Base-by-base conservation (phyloP, 495 filamentous ascomycete species). In the Pseudevernia furfuracea region DNA sequence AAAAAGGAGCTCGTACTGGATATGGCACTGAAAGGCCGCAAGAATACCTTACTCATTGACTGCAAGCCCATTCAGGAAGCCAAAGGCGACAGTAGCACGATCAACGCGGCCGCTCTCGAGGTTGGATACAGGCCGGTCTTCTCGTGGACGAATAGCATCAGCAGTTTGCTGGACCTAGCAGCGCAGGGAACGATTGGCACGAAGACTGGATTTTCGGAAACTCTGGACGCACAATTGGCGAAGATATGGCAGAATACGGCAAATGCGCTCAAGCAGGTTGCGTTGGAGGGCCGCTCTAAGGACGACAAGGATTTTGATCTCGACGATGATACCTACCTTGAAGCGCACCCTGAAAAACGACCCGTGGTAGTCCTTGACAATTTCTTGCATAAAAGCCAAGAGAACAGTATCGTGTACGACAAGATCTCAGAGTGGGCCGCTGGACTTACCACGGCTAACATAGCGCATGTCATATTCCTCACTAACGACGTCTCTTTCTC, bases 401-500 rank as follows among this genome's bases (percentile, higher is more conserved):
- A 90, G 30, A 81, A 82, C 65, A 80, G 80, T 52, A 76, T 96
- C 28, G 84, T 97, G 12, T 92, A 96, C 69, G 91, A 96, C 69
- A 95, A 91, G 73, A 82, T 97, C 48, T 84, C 91, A 10, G 90
- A 96, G 70, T 97, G 92, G 90, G 91, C 93, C 4, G 91, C 95
- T 6, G 80, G 84, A 0, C 77, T 97, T n/a, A 91, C 91, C 0
- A 87, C 89, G 6, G 82, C 84, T n/a, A 96, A 97, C 67, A 83
- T 96, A 52, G 95, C 94, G 4, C 94, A 97, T 73, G 93, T 98
- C 66, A 88, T 98, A 56, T 96, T 97, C 78, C 81, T 98, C n/a
- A 96, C 93, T 0, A 90, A 89, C 67, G 95, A 98, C 66, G 83
- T 90, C 4, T 89, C 91, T 4, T 96, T 89, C 74, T 85, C 88